phyloP scores from a whole-genome alignment of 108 stramenopile species.

The Nannochloropsis gaditana region DNA sequence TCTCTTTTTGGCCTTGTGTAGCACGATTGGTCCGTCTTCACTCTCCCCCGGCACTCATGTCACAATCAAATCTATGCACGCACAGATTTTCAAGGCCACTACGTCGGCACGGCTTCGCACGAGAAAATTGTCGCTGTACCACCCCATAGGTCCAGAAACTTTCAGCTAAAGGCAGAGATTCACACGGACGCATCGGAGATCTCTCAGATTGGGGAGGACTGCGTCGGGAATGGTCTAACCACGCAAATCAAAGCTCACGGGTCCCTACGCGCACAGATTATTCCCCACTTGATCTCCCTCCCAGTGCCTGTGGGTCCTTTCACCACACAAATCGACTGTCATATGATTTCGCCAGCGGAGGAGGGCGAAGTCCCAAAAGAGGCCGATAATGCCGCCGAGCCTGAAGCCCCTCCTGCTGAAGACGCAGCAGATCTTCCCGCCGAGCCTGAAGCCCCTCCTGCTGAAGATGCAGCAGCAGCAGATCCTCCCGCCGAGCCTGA shows the following conservation, averaged over 20 bases:
- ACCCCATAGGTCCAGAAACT: background rate
- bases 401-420: background rate
- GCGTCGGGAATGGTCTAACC: background rate
- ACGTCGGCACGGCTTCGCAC: background rate
- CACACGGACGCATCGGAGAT: background rate
- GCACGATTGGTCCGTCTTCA: background rate
- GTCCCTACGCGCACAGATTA: conserved; percentile 16
- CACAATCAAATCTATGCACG: too few relatives aligned
- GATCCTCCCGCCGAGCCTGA: too few relatives aligned
- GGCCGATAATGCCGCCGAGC: background rate
- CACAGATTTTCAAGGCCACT: background rate
- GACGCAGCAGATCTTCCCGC: background rate
- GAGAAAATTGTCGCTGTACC: background rate
- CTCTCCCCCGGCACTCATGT: too few relatives aligned
- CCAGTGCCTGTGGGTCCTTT: background rate
- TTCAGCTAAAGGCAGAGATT: background rate
- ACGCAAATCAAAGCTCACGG: background rate
- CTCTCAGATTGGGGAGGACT: background rate
- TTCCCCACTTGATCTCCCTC: background rate
- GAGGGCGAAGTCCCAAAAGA: background rate
- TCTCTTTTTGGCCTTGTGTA: background rate
- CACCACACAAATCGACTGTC: background rate
- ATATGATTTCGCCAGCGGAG: background rate
- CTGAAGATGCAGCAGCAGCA: too few relatives aligned
- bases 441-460: too few relatives aligned